Evolutionary conservation across 1,284 basidiomycete species (phyloP).

Genomic region (Cerioporus squamosus): DNA sequence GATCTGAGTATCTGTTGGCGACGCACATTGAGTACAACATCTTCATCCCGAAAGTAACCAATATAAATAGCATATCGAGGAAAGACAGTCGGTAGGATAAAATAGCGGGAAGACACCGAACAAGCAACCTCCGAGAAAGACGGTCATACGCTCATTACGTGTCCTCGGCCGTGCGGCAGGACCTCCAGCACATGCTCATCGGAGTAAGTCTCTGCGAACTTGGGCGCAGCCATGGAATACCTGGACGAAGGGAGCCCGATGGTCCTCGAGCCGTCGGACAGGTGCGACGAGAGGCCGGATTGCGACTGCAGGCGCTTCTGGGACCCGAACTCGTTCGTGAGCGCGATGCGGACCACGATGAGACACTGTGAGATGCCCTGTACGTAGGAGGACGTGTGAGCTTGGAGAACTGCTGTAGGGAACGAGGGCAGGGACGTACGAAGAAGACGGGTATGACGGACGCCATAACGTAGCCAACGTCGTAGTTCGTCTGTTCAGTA

Average conservation of each 20-base stretch:
- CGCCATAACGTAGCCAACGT: slow-evolving; percentile 19
- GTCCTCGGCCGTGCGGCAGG: no score
- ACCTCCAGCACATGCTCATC: no score
- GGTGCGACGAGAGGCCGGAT: background rate
- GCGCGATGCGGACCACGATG: slow-evolving; percentile 16
- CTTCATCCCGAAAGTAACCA: no score
- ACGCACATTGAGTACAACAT: no score
- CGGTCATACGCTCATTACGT: no score
- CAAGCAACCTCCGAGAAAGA: no score
- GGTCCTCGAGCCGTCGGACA: background rate
- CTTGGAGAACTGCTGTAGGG: background rate
- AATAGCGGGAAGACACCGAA: no score
- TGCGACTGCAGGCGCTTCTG: background rate
- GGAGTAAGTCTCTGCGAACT: no score
- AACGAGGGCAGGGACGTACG: slow-evolving; percentile 3
- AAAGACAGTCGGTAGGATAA: no score
- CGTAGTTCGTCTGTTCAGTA: slow-evolving; percentile 11
- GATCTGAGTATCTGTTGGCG: no score
- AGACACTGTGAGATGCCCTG: slow-evolving; percentile 25
- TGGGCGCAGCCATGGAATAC: background rate
- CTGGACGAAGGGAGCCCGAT: background rate
- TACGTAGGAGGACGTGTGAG: background rate
- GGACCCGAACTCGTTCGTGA: slow-evolving; percentile 1
- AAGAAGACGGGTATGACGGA: slow-evolving; percentile 22
- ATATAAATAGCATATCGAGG: no score